Evolutionary conservation across 257 asterid genomes (phyloP).

Genomic region (Galeopsis tetrahit): DNA sequence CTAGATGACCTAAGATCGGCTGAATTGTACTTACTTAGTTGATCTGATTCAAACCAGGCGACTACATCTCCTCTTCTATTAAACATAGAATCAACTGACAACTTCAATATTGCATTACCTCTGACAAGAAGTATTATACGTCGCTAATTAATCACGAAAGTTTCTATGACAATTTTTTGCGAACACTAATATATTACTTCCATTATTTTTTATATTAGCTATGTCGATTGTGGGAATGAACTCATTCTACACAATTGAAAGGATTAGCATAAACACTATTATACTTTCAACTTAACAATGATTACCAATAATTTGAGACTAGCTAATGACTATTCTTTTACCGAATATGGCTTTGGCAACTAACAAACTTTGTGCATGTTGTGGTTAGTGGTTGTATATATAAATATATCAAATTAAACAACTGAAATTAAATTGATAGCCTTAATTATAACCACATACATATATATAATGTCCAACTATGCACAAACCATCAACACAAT

Average conservation of each 20-base stretch:
- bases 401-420: not conserved
- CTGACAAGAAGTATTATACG: too few relatives aligned
- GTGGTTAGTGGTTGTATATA: constrained; percentile 25
- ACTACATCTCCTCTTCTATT: too few relatives aligned
- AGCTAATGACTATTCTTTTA: constrained; percentile 17
- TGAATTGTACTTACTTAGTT: too few relatives aligned
- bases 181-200: too few relatives aligned
- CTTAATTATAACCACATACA: constrained; percentile 39
- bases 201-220: too few relatives aligned
- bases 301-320: constrained; percentile 4
- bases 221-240: constrained; percentile 12
- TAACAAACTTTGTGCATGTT: not conserved
- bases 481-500: constrained; percentile 25
- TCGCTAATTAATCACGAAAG: too few relatives aligned
- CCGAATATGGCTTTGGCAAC: not conserved
- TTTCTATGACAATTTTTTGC: too few relatives aligned
- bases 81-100: too few relatives aligned
- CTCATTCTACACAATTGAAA: constrained; percentile 21
- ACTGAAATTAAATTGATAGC: constrained; percentile 32
- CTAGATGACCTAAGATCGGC: too few relatives aligned
- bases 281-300: constrained; percentile 9
- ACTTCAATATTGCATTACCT: too few relatives aligned
- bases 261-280: not conserved
- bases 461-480: constrained; percentile 25
- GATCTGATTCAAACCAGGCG: too few relatives aligned